Conservation (phyloP, 1,139 yeast species). For the Zygoascus meyerae region DNA sequence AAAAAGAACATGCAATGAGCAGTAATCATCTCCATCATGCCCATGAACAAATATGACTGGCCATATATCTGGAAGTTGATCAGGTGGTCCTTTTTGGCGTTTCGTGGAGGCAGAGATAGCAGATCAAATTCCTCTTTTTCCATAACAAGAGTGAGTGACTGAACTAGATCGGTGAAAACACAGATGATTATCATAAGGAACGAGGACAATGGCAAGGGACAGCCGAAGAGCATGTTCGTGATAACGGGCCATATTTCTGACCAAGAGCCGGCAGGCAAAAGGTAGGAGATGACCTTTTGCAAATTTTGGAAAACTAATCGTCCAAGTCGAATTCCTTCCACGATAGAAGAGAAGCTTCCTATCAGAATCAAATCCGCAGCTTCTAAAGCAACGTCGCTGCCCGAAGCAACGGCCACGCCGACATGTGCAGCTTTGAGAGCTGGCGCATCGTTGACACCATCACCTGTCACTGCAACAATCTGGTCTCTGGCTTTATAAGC, state of each 20-base stretch:
- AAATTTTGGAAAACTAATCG: conserved; percentile 49
- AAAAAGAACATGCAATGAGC: conserved; percentile 43
- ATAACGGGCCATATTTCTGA: conserved; percentile 52
- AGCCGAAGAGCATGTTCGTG: conserved; percentile 44
- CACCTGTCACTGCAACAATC: conserved; percentile 49
- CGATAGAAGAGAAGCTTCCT: conserved; percentile 40
- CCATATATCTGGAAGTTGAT: conserved; percentile 40
- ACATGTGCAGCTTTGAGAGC: conserved; percentile 48
- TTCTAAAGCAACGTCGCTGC: conserved; percentile 54
- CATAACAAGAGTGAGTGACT: conserved; percentile 43
- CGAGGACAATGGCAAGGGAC: conserved; percentile 48
- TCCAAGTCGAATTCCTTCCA: conserved; percentile 38
- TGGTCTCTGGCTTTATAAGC: conserved; percentile 44
- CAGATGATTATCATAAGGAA: conserved; percentile 50
- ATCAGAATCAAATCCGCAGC: conserved; percentile 49
- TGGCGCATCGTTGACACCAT: conserved; percentile 52
- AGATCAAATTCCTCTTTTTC: conserved; percentile 45
- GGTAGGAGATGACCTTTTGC: conserved; percentile 45
- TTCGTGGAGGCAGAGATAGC: conserved; percentile 42
- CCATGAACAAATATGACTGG: conserved; percentile 44
- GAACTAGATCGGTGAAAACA: conserved; percentile 42
- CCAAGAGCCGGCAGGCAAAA: conserved; percentile 51
- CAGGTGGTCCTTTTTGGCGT: conserved; percentile 40
- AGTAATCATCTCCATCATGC: conserved; percentile 41
- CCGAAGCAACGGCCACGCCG: conserved; percentile 48